A percentile compares a stretch with the other conserved stretches of the same genome.
These are phyloP conservation scores for Colletotrichum filicis DNA, from an alignment of 2,329 filamentous ascomycete species.

Conservation along the genomic window DNA sequence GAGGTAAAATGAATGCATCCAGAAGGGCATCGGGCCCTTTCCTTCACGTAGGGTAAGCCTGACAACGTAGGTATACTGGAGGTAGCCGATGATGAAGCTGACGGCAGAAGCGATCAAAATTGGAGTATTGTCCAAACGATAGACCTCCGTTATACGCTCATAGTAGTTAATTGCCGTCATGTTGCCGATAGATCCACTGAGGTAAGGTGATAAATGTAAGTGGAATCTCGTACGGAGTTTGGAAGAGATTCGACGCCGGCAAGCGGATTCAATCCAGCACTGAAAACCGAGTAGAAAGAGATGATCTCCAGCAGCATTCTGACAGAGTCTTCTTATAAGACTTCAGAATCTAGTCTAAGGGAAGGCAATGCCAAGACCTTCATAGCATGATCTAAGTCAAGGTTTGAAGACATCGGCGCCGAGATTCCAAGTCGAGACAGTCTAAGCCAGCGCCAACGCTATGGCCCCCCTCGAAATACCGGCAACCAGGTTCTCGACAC, in stretches of 20 bases:
- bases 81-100: slow-evolving; percentile 24
- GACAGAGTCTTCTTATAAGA: not conserved
- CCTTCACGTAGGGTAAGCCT: slow-evolving; percentile 27
- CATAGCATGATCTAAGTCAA: not conserved
- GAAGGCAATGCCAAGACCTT: not conserved
- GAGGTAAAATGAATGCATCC: slow-evolving; percentile 36
- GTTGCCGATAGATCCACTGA: not conserved
- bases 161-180: slow-evolving; percentile 14
- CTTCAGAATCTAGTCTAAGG: not conserved
- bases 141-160: slow-evolving; percentile 3
- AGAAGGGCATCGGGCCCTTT: slow-evolving; percentile 33
- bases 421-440: slow-evolving; percentile 3
- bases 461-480: not conserved
- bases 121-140: slow-evolving; percentile 14
- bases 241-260: not conserved
- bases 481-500: not conserved
- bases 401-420: not conserved
- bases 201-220: no score
- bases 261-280: not conserved
- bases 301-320: not conserved
- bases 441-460: not conserved
- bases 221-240: no score
- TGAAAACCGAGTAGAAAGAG: not conserved
- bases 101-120: not conserved
- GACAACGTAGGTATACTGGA: slow-evolving; percentile 34